A percentile compares a stretch with the other conserved stretches of the same genome.
phyloP scores from a whole-genome alignment of 2,329 filamentous ascomycete species.

The Alternaria hordeiaustralica region DNA sequence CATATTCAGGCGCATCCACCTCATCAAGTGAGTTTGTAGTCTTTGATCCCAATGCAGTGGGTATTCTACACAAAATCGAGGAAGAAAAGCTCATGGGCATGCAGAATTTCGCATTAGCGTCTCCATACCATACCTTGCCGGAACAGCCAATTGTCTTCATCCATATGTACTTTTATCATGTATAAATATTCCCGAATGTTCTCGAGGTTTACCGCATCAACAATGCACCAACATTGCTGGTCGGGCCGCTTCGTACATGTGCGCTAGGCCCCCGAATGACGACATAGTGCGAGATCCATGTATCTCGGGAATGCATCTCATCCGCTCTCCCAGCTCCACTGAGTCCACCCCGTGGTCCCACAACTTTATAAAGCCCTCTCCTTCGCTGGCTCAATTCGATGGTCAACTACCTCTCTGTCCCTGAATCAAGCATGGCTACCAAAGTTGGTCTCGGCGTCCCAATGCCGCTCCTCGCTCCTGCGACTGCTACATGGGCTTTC shows the following conservation, averaged over 20 bases:
- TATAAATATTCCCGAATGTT: not conserved
- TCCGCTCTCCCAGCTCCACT: not conserved
- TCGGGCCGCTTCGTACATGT: constrained; percentile 2
- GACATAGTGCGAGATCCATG: constrained; percentile 10
- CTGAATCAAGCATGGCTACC: constrained; percentile 28
- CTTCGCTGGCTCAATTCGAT: constrained; percentile 4
- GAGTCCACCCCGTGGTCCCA: constrained; percentile 4
- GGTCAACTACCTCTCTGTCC: constrained; percentile 23
- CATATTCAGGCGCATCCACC: not conserved
- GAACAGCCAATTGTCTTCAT: not conserved
- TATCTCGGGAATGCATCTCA: constrained; percentile 4
- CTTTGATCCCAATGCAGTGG: not conserved
- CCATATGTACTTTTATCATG: not conserved
- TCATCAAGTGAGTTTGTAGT: not conserved
- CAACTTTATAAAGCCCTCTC: constrained; percentile 3
- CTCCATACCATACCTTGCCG: not conserved
- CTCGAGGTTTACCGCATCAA: not conserved
- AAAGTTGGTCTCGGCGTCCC: constrained; percentile 44
- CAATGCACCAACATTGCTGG: not conserved
- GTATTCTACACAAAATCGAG: not conserved
- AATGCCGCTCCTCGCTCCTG: constrained; percentile 42
- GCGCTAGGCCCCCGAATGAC: constrained; percentile 18
- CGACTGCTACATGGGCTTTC: constrained; percentile 49
- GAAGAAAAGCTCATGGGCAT: not conserved
- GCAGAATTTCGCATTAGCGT: not conserved